Evolutionary conservation across 2,329 filamentous ascomycete genomes (phyloP).

Genomic region (Neonectria faginata): DNA sequence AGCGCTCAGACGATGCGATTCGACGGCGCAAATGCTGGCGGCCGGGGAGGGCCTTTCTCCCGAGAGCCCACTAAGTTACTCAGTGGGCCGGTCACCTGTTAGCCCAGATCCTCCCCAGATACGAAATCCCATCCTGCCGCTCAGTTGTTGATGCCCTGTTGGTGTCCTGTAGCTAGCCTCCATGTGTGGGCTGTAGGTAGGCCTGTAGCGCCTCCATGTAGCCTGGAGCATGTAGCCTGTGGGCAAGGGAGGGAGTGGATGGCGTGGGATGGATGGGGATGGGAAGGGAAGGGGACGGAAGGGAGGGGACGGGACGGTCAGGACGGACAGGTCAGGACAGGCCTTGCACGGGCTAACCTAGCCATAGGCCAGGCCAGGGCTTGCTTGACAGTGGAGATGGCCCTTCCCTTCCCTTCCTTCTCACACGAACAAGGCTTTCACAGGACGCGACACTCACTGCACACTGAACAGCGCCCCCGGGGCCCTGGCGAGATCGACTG

Average conservation of each 20-base stretch:
- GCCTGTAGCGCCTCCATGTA: neutral
- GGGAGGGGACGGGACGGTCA: constrained; percentile 21
- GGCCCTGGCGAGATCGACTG: constrained; percentile 44
- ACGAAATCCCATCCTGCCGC: constrained; percentile 36
- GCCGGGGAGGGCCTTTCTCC: constrained; percentile 37
- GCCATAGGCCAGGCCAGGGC: neutral
- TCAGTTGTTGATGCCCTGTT: constrained; percentile 6
- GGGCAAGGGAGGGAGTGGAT: constrained; percentile 25
- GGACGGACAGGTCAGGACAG: neutral
- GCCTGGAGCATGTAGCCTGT: neutral
- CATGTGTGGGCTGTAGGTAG: too few species aligned
- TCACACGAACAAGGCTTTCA: neutral
- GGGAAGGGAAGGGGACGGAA: constrained; percentile 9
- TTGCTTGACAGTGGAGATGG: neutral
- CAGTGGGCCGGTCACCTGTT: constrained; percentile 45
- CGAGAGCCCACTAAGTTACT: constrained; percentile 35
- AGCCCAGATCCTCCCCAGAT: constrained; percentile 45
- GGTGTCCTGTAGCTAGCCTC: constrained; percentile 6
- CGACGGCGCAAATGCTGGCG: constrained; percentile 35
- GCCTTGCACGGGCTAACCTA: neutral
- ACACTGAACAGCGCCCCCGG: constrained; percentile 7
- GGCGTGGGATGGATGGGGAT: constrained; percentile 16
- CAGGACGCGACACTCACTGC: neutral
- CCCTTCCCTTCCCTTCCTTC: neutral
- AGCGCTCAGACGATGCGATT: constrained; percentile 42